Percentiles rank a stretch among this genome's conserved stretches.
phyloP scores from a whole-genome alignment of 2,329 filamentous ascomycete species.

The Diaporthe sp. region DNA sequence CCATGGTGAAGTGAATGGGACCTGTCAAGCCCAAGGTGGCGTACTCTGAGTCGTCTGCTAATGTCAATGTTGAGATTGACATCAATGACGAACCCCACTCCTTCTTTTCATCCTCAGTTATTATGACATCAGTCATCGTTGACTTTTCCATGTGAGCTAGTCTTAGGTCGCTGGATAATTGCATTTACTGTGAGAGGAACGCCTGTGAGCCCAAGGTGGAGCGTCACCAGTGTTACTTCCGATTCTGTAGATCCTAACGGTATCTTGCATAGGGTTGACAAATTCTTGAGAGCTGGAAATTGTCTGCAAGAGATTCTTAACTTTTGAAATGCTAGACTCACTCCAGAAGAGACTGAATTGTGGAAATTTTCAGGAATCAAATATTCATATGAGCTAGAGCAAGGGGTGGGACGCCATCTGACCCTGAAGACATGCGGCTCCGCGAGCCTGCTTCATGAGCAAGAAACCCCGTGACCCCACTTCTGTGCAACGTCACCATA shows the following conservation, averaged over 20 bases:
- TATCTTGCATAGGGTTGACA: not conserved
- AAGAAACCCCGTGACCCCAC: too few species aligned
- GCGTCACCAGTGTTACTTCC: not conserved
- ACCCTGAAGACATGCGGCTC: too few species aligned
- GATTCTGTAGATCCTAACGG: not conserved
- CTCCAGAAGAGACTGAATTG: too few species aligned
- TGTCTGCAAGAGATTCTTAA: too few species aligned
- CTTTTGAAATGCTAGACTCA: too few species aligned
- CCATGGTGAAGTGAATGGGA: not conserved
- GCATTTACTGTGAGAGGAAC: not conserved
- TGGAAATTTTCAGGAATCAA: too few species aligned
- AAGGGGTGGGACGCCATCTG: too few species aligned
- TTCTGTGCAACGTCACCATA: too few species aligned
- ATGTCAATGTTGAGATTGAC: not conserved
- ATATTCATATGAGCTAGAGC: too few species aligned
- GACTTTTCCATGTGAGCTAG: not conserved
- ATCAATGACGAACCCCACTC: not conserved
- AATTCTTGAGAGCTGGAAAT: not conserved
- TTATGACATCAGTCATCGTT: not conserved
- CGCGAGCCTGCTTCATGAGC: too few species aligned
- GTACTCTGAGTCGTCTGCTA: not conserved
- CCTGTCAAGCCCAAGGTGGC: not conserved
- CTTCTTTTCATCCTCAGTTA: not conserved
- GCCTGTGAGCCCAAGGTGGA: not conserved
- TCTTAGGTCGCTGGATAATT: not conserved